These are phyloP conservation scores for Pyricularia grisea DNA, from an alignment of 2,329 filamentous ascomycete genomes.

Conservation along the genomic window DNA sequence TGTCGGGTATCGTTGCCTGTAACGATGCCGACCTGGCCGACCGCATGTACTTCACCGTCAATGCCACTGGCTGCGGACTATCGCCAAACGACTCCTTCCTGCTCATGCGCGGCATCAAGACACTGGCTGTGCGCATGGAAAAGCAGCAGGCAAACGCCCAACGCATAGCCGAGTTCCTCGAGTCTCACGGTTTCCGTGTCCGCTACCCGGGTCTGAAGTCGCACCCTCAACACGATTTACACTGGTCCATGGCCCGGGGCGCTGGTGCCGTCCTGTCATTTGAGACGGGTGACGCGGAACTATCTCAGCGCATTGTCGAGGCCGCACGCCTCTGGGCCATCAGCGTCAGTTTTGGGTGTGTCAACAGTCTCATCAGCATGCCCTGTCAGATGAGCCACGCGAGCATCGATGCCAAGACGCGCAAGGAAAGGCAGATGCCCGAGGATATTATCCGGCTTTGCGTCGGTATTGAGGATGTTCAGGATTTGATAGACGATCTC, in stretches of 20 bases:
- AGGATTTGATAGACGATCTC: conserved; percentile 89
- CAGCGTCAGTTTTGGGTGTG: conserved; percentile 94
- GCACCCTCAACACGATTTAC: conserved; percentile 92
- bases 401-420: conserved; percentile 91
- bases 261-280: conserved; percentile 93
- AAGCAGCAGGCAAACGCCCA: conserved; percentile 93
- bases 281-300: conserved; percentile 76
- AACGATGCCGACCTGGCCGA: conserved; percentile 78
- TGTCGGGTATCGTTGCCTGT: conserved; percentile 92
- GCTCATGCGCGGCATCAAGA: conserved; percentile 92
- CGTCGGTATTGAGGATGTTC: conserved; percentile 88
- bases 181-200: conserved; percentile 84
- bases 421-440: conserved; percentile 81
- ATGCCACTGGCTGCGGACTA: conserved; percentile 87
- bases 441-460: conserved; percentile 95
- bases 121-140: conserved; percentile 94
- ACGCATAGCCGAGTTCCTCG: conserved; percentile 84
- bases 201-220: conserved; percentile 90
- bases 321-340: conserved; percentile 88
- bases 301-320: conserved; percentile 92
- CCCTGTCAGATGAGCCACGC: conserved; percentile 99
- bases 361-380: conserved; percentile 98
- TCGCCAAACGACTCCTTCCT: conserved; percentile 95
- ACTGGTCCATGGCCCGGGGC: conserved; percentile 91
- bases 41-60: conserved; percentile 93